A percentile compares a stretch with the other conserved stretches of the same genome.
Conservation (phyloP, 352 stramenopile species). For the Phytophthora hibernalis region DNA sequence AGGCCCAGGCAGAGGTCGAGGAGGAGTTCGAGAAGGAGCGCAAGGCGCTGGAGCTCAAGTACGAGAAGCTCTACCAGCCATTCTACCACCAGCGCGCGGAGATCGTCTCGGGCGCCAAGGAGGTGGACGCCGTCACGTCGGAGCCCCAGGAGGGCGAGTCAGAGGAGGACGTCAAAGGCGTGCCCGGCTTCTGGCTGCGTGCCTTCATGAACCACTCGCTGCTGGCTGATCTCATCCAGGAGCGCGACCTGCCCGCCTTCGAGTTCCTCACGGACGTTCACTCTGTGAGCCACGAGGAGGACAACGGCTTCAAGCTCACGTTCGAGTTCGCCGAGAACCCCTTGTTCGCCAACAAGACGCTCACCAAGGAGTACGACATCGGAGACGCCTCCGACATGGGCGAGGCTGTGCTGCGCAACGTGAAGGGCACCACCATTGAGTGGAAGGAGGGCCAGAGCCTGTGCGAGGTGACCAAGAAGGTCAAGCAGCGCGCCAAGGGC, state of each 20-base stretch:
- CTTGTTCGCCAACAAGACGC: constrained; percentile 79
- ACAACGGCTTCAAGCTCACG: constrained; percentile 90
- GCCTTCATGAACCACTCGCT: constrained; percentile 88
- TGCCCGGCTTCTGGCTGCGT: constrained; percentile 88
- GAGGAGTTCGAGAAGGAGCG: constrained; percentile 89
- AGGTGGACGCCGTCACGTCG: constrained; percentile 67
- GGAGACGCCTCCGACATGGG: constrained; percentile 81
- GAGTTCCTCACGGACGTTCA: constrained; percentile 81
- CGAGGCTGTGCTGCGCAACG: constrained; percentile 83
- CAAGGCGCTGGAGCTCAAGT: constrained; percentile 86
- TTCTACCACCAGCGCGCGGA: constrained; percentile 78
- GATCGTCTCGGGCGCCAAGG: constrained; percentile 81
- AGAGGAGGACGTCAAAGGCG: constrained; percentile 71
- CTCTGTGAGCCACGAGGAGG: constrained; percentile 76
- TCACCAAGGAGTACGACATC: constrained; percentile 89
- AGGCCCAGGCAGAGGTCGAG: constrained; percentile 78
- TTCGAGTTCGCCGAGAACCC: constrained; percentile 85
- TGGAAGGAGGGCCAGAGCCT: constrained; percentile 88
- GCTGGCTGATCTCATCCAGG: constrained; percentile 79
- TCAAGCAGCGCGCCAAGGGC: constrained; percentile 87
- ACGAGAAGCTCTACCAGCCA: constrained; percentile 89
- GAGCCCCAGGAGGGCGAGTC: constrained; percentile 49
- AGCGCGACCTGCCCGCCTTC: constrained; percentile 81
- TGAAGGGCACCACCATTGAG: constrained; percentile 75
- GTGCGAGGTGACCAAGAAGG: constrained; percentile 88